phyloP scores from a whole-genome alignment of 2,329 filamentous ascomycete genomes.

The Hirsutella thompsonii region DNA sequence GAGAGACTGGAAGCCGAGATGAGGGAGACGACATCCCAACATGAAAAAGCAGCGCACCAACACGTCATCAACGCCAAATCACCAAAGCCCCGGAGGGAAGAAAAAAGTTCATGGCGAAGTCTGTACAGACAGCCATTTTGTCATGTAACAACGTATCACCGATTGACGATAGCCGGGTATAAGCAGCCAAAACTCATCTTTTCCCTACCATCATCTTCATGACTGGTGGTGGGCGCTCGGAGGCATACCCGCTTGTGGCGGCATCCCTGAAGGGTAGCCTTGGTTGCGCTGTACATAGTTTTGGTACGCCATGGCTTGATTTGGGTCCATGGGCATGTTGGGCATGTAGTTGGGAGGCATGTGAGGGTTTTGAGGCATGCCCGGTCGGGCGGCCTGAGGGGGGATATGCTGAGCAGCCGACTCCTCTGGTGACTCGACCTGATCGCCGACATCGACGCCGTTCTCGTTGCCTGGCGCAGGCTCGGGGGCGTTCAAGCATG shows the following conservation, averaged over 20 bases:
- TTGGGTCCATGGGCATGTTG: constrained; percentile 57
- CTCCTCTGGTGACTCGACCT: constrained; percentile 87
- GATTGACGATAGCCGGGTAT: constrained; percentile 50
- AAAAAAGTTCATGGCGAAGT: constrained; percentile 23
- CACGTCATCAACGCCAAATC: constrained; percentile 29
- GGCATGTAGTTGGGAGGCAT: constrained; percentile 53
- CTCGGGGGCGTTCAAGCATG: constrained; percentile 92
- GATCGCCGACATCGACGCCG: constrained; percentile 61
- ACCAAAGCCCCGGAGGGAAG: constrained; percentile 26
- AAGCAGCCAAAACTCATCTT: constrained; percentile 23
- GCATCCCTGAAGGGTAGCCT: constrained; percentile 65
- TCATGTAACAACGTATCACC: constrained; percentile 16
- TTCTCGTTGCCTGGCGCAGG: constrained; percentile 71
- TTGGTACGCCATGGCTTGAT: constrained; percentile 72
- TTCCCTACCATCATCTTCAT: constrained; percentile 25
- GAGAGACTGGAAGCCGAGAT: not conserved
- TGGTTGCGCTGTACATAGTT: constrained; percentile 64
- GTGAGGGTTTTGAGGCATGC: constrained; percentile 50
- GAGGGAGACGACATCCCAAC: constrained; percentile 10
- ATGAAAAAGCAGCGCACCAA: constrained; percentile 14
- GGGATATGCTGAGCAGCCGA: constrained; percentile 64
- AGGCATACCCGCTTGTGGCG: constrained; percentile 63
- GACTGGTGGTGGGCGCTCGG: constrained; percentile 74
- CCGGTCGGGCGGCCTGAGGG: constrained; percentile 42
- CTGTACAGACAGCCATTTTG: constrained; percentile 12